These are phyloP conservation scores for Millerozyma acaciae DNA, from an alignment of 805 yeast genomes.

Conservation along the genomic window DNA sequence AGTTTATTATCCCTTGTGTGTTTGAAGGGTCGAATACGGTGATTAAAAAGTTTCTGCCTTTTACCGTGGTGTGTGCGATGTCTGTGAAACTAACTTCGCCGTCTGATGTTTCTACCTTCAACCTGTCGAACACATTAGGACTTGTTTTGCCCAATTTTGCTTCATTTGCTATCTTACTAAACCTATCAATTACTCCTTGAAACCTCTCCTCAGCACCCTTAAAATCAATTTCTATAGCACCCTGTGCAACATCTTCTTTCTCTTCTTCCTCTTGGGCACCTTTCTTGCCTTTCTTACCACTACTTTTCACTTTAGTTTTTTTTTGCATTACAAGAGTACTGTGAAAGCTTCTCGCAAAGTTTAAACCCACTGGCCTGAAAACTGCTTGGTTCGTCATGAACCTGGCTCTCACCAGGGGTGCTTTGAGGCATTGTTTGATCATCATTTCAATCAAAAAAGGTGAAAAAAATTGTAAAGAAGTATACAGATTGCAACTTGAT, in stretches of 20 bases:
- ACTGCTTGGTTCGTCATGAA: too few relatives aligned
- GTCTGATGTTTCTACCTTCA: constrained; percentile 49
- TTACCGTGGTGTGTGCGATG: constrained; percentile 66
- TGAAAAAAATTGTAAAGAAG: not conserved
- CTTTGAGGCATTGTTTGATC: constrained; percentile 1
- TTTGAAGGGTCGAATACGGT: constrained; percentile 85
- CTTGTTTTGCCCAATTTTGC: constrained; percentile 67
- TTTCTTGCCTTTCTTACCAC: constrained; percentile 11
- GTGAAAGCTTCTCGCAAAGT: constrained; percentile 8
- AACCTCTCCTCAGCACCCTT: constrained; percentile 41
- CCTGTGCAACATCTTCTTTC: constrained; percentile 10
- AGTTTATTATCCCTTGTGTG: constrained; percentile 62
- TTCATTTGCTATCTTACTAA: constrained; percentile 55
- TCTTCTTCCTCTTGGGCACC: constrained; percentile 8
- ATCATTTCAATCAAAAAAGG: not conserved
- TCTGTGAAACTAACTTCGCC: constrained; percentile 49
- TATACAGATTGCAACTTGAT: not conserved
- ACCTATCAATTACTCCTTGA: constrained; percentile 46
- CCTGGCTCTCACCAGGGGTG: too few relatives aligned
- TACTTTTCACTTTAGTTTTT: constrained; percentile 9
- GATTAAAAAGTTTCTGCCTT: constrained; percentile 67
- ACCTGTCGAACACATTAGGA: constrained; percentile 59
- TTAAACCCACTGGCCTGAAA: too few relatives aligned
- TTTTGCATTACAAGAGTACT: constrained; percentile 7
- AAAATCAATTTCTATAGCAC: constrained; percentile 25